Base-by-base conservation (phyloP, 495 filamentous ascomycete genomes). In the Viridothelium virens region DNA sequence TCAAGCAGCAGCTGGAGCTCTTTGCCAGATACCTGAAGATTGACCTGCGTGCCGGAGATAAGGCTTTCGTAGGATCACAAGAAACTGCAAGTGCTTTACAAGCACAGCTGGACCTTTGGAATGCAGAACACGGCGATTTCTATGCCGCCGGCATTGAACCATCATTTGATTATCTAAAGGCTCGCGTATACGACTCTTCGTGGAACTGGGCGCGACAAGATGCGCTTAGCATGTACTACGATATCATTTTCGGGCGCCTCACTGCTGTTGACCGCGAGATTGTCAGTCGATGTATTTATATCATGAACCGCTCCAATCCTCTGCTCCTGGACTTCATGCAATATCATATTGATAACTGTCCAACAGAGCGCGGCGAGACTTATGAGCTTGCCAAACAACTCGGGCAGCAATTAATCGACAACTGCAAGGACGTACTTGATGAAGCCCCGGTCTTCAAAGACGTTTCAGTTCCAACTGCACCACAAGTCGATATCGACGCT, bases 171-270 rank as follows among this genome's bases (percentile, higher is more conserved):
- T 79, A 89, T 2, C 84, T 97, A 18, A 99, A 99, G 77, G 93
- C 94, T 18, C 87, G 94, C 75, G 86, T 96, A 14, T 99, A 97
- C 78, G 94, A 99, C 76, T 97, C 94, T 0, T 94, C 91, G 0
- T 99, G 94, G 94, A 99, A 99, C 76, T 99, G 94, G 94, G 94
- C 91, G 39, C 89, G 94, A 63, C 95, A 97, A 73, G 94, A 99
- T 77, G 94, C 92, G 46, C 83, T 97, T 47, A 91, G 85, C 80
- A 99, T 99, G 94, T 99, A 92, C 80, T 99, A 91, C 77, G 95
- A 99, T 74, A 96, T 99, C 71, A 97, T 99, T 72, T 99, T 99
- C 70, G 94, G 94, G 56, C 85, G 95, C 59, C 84, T 99, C 33
- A 86, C 90, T 79, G 90, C 87, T 33, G 90, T 99, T 12, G 94